Evolutionary conservation across 352 stramenopile genomes (phyloP).

Genomic region (Phytophthora kernoviae): DNA sequence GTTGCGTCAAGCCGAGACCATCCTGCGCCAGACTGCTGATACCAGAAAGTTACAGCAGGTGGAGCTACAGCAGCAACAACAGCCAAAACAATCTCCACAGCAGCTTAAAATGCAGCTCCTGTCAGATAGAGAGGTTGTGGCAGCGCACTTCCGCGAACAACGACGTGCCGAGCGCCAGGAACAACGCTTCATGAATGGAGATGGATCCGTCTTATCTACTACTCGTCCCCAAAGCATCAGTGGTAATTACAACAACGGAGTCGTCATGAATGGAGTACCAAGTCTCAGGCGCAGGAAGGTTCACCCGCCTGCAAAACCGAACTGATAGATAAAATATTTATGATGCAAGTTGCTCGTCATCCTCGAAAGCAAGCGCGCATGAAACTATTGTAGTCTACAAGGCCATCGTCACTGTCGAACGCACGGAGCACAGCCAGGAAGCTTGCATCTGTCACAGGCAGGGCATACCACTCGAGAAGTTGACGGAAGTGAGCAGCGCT

Average conservation of each 20-base stretch:
- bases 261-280: not conserved
- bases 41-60: slow-evolving; percentile 15
- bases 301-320: not conserved
- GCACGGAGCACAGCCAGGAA: slow-evolving; percentile 65
- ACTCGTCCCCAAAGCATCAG: slow-evolving; percentile 8
- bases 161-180: slow-evolving; percentile 42
- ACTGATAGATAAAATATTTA: slow-evolving; percentile 28
- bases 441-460: slow-evolving; percentile 52
- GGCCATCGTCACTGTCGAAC: slow-evolving; percentile 66
- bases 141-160: slow-evolving; percentile 57
- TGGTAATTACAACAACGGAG: not conserved
- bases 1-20: slow-evolving; percentile 48
- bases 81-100: slow-evolving; percentile 10
- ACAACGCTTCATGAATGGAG: slow-evolving; percentile 33
- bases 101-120: slow-evolving; percentile 11
- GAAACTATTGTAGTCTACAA: slow-evolving; percentile 79
- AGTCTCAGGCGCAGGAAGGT: slow-evolving; percentile 16
- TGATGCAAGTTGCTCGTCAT: slow-evolving; percentile 12
- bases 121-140: slow-evolving; percentile 34
- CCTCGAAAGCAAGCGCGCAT: slow-evolving; percentile 62
- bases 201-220: slow-evolving; percentile 9
- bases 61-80: slow-evolving; percentile 9
- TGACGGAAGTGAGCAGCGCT: slow-evolving; percentile 71
- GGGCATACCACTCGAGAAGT: slow-evolving; percentile 74
- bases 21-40: slow-evolving; percentile 34